Evolutionary conservation across 1,284 basidiomycete genomes (phyloP), one percentile per base, ranked within the genome.

Genomic region (Puccinia novopanici): DNA sequence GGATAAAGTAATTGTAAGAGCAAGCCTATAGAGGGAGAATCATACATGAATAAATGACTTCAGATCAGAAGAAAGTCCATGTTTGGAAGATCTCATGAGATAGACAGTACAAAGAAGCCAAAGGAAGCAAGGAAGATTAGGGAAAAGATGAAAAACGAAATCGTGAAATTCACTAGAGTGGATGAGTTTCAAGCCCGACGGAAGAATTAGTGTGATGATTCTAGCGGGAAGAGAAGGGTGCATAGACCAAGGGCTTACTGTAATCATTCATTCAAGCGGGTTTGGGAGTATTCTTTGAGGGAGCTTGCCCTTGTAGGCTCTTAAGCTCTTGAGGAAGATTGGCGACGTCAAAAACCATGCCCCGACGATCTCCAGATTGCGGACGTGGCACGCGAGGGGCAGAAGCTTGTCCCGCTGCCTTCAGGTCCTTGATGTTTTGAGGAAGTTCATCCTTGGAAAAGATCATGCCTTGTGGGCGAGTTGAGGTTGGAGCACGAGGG

Each of bases 241-340:
- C 8, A 48, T 6, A 2, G 34, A 1, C 4, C 4, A n/a, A 65
- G 61, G 22, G 34, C 61, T 45, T 42, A 67, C 40, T 17, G 2
- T 5, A 24, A 15, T 45, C 12, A 45, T 27, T 27, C 19, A 67
- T 67, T 67, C 63, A 67, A 67, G 63, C 63, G 0, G 63, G 42
- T 8, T 27, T 24, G 24, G 42, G 48, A 3, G 48, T 24, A n/a
- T 54, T 54, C 22, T 8, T 12, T 2, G 22, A 15, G 10, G 42
- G 8, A 22, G 0, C 42, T 0, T 27, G 4, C n/a, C n/a, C n/a
- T 24, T 6, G 1, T 0, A 67, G 63, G 0, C 48, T 17, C 63
- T 67, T 67, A 0, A 67, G 42, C 10, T 67, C 42, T 67, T 67
- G 63, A 4, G 63, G 63, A 27, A 67, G 63, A 15, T 45, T 24